Evolutionary conservation across 2,329 filamentous ascomycete species (phyloP).

Genomic region (Penicillium sp.): DNA sequence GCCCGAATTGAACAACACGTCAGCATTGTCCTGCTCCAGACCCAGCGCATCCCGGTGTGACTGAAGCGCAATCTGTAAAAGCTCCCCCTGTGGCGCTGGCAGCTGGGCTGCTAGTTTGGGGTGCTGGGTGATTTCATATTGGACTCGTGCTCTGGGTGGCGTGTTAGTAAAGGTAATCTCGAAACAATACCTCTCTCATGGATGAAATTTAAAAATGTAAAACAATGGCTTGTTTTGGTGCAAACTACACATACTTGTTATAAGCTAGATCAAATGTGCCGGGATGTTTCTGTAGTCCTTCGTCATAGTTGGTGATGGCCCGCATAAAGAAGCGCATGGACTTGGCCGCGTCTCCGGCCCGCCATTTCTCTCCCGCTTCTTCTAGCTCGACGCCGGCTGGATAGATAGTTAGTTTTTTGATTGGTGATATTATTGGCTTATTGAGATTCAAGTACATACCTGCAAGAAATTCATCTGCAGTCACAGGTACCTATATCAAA

Average conservation of each 20-base stretch:
- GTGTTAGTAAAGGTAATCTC: constrained; percentile 2
- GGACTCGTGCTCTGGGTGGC: constrained; percentile 58
- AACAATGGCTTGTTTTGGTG: background rate
- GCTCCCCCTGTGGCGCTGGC: constrained; percentile 52
- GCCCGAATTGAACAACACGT: constrained; percentile 69
- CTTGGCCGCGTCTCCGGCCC: constrained; percentile 67
- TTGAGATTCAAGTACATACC: constrained; percentile 37
- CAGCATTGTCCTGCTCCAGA: constrained; percentile 62
- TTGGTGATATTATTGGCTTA: background rate
- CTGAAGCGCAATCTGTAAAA: constrained; percentile 59
- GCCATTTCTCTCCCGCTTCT: constrained; percentile 72
- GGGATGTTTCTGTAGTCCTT: constrained; percentile 61
- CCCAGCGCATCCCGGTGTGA: constrained; percentile 63
- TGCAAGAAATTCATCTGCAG: constrained; percentile 66
- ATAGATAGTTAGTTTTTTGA: background rate
- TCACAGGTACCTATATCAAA: constrained; percentile 51
- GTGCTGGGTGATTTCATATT: constrained; percentile 69
- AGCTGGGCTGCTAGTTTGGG: constrained; percentile 60
- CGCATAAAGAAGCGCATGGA: constrained; percentile 58
- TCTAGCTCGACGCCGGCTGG: constrained; percentile 66
- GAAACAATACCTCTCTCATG: background rate
- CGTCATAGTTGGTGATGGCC: constrained; percentile 65
- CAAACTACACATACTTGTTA: constrained; percentile 58
- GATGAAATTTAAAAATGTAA: background rate
- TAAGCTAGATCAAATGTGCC: constrained; percentile 68